A percentile compares a stretch with the other conserved stretches of the same genome.
Conservation (phyloP, 2,329 filamentous ascomycete species). For the Gnomoniopsis sp. region DNA sequence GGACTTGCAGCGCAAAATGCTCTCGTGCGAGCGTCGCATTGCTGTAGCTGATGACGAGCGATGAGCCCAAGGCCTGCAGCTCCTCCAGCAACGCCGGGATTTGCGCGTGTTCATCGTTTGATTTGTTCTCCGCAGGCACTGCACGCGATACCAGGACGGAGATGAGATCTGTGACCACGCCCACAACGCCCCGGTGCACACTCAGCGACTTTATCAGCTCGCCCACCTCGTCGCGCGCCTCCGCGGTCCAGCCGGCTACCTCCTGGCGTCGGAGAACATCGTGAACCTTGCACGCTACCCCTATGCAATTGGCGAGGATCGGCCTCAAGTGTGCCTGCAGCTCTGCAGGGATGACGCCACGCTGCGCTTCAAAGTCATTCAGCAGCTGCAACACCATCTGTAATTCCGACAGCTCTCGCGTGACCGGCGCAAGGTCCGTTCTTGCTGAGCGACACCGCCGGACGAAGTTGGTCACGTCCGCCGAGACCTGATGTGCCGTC, state of each 20-base stretch:
- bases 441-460: constrained; percentile 22
- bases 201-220: constrained; percentile 20
- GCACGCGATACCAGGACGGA: constrained; percentile 13
- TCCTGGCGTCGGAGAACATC: constrained; percentile 15
- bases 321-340: constrained; percentile 20
- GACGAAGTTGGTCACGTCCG: constrained; percentile 21
- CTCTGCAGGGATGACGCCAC: constrained; percentile 14
- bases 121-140: neutral
- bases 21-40: constrained; percentile 15
- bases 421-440: constrained; percentile 20
- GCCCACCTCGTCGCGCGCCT: constrained; percentile 18
- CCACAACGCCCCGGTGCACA: constrained; percentile 19
- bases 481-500: constrained; percentile 17
- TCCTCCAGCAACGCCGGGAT: constrained; percentile 8
- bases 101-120: constrained; percentile 4
- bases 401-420: constrained; percentile 22
- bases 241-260: constrained; percentile 14
- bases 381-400: constrained; percentile 22
- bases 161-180: constrained; percentile 18
- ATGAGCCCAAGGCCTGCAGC: constrained; percentile 12
- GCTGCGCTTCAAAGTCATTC: constrained; percentile 18
- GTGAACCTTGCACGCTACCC: constrained; percentile 17
- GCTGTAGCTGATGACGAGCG: constrained; percentile 16
- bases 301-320: constrained; percentile 21
- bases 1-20: constrained; percentile 17